Percentiles rank a stretch among this genome's conserved stretches.
Conservation (phyloP, 2,329 filamentous ascomycete genomes). For the Orbilia javanica region DNA sequence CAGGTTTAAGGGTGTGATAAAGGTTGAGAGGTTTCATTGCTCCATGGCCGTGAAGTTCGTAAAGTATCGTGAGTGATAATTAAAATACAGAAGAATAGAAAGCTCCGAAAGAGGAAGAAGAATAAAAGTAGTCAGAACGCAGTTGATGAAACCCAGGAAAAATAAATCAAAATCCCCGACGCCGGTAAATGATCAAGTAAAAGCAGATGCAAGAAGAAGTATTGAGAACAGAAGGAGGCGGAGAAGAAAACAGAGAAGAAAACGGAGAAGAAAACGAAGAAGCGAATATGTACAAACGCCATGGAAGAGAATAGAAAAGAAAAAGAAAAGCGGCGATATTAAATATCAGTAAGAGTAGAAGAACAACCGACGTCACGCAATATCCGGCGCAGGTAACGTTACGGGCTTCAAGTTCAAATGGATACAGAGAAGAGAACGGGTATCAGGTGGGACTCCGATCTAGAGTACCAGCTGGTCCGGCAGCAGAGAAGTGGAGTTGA, state of each 20-base stretch:
- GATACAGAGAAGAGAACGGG: slow-evolving; percentile 15
- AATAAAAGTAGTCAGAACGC: background rate
- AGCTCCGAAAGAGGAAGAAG: slow-evolving; percentile 11
- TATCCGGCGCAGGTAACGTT: background rate
- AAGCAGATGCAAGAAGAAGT: background rate
- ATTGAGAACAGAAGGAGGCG: too few species aligned
- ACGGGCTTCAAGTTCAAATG: slow-evolving; percentile 6
- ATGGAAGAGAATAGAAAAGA: background rate
- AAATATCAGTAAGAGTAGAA: slow-evolving; percentile 3
- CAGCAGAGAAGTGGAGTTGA: background rate
- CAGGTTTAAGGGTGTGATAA: too few species aligned
- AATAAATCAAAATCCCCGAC: slow-evolving; percentile 11
- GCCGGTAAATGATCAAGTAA: slow-evolving; percentile 32
- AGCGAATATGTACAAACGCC: slow-evolving; percentile 12
- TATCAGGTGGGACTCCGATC: background rate
- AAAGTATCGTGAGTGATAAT: slow-evolving; percentile 9
- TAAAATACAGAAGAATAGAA: slow-evolving; percentile 31
- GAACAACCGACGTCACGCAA: slow-evolving; percentile 14
- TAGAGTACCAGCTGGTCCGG: slow-evolving; percentile 3
- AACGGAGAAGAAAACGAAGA: background rate
- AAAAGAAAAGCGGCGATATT: background rate
- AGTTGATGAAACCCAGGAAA: background rate
- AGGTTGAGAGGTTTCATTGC: slow-evolving; percentile 34
- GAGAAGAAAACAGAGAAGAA: background rate
- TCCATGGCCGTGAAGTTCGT: slow-evolving; percentile 33